phyloP scores from a whole-genome alignment of 441 rosid species.

The Gossypium gossypioides region DNA sequence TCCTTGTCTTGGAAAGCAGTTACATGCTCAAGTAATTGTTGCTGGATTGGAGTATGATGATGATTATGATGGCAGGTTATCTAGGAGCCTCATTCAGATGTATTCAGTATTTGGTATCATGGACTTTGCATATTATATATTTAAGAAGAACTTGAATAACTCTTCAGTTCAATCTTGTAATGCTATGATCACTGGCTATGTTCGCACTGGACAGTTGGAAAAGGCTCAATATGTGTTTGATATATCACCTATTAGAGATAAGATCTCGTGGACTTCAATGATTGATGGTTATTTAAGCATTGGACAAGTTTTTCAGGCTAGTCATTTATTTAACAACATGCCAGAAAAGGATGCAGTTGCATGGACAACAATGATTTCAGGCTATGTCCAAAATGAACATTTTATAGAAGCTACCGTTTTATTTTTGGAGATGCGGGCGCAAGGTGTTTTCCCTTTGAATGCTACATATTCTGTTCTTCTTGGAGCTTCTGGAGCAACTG shows the following conservation, averaged over 20 bases:
- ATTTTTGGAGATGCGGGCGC: constrained; percentile 44
- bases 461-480: constrained; percentile 53
- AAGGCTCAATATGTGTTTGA: constrained; percentile 50
- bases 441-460: constrained; percentile 38
- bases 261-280: constrained; percentile 79
- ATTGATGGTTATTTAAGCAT: constrained; percentile 46
- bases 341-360: constrained; percentile 55
- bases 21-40: constrained; percentile 48
- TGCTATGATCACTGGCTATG: constrained; percentile 46
- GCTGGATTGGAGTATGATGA: constrained; percentile 32
- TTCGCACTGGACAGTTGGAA: constrained; percentile 40
- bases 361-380: constrained; percentile 83
- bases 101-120: constrained; percentile 48
- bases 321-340: constrained; percentile 39
- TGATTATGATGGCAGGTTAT: constrained; percentile 55
- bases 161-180: constrained; percentile 46
- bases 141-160: constrained; percentile 21
- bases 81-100: constrained; percentile 63
- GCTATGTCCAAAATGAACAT: constrained; percentile 62
- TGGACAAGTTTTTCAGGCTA: constrained; percentile 42
- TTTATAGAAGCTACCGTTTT: constrained; percentile 46
- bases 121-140: constrained; percentile 40
- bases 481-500: constrained; percentile 65
- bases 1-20: constrained; percentile 47
- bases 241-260: constrained; percentile 33